Evolutionary conservation across 345 rosid genomes (phyloP), one percentile per base, ranked within the genome.

Genomic region (Gossypium sturtianum): DNA sequence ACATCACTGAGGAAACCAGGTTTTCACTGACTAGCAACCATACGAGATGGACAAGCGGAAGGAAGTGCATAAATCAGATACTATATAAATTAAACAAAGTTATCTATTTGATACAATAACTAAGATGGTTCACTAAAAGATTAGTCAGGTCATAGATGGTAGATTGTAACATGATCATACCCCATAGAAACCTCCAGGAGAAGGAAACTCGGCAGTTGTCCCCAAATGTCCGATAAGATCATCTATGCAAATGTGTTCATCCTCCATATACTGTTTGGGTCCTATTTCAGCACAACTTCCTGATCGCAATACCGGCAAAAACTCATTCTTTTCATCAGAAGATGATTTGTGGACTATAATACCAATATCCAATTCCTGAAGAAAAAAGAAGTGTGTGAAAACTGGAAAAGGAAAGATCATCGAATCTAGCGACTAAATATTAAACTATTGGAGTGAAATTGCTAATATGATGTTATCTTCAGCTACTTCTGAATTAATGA

Each of bases 261-360:
- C 99, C 83, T 95, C 98, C 97, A 95, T 95, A 65, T 71, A 87
- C 71, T 87, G 85, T 80, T 95, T 95, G 49, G 97, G 90, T 29
- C 99, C 99, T 78, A 75, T 88, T 81, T 93, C 98, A 74, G 98
- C 96, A 75, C 94, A 93, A 74, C 98, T 93, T 79, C 97, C 97
- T 70, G 98, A 93, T 49, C 97, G 87, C 74, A 91, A 82, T 4
- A 87, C 75, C 1, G 98, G 93, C 20, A 79, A 56, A 82, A 84
- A 87, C 54, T 80, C 89, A 0, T 84, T 19, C 51, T 79, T 87
- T 57, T 87, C 97, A 74, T 84, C 90, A 69, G 85, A 77, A 68
- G 84, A 74, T 68, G 92, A 84, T 73, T 84, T 86, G 51, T 74
- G 81, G 22, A 85, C 88, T 71, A 83, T 77, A 52, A 70, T 71